A percentile compares a stretch with the other conserved stretches of the same genome.
Conservation (phyloP, 176 grass and related monocot species). For the Eleusine indica region DNA sequence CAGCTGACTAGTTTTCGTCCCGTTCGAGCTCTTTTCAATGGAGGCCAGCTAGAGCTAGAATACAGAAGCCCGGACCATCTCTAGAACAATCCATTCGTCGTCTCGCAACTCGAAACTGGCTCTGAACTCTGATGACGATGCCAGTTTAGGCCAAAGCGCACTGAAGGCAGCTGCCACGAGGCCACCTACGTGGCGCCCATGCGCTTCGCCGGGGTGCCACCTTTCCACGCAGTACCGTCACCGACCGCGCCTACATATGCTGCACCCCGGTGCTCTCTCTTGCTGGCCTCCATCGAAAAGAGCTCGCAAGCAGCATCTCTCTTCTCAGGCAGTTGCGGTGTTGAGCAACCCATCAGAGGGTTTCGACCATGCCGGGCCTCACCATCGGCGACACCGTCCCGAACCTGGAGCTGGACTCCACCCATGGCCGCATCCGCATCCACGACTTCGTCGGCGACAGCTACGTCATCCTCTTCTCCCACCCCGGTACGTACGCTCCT, state of each 20-base stretch:
- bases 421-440: conserved; percentile 75
- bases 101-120: not conserved
- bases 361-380: conserved; percentile 67
- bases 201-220: conserved; percentile 21
- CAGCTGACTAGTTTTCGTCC: too few species aligned
- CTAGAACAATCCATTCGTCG: not conserved
- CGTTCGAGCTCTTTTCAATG: too few species aligned
- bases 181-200: conserved; percentile 42
- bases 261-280: not conserved
- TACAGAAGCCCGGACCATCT: not conserved
- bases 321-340: too few species aligned
- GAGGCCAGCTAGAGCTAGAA: too few species aligned
- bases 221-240: not conserved
- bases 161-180: conserved; percentile 34
- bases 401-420: conserved; percentile 83
- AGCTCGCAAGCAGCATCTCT: not conserved
- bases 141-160: conserved; percentile 14
- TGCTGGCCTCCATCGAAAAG: not conserved
- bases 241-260: not conserved
- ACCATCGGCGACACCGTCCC: conserved; percentile 90
- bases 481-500: conserved; percentile 44
- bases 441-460: conserved; percentile 66
- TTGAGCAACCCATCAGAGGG: not conserved
- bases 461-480: conserved; percentile 89
- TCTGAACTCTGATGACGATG: not conserved